A percentile compares a stretch with the other conserved stretches of the same genome.
Conservation (phyloP, 2,329 filamentous ascomycete species). For the Colletotrichum sp. region DNA sequence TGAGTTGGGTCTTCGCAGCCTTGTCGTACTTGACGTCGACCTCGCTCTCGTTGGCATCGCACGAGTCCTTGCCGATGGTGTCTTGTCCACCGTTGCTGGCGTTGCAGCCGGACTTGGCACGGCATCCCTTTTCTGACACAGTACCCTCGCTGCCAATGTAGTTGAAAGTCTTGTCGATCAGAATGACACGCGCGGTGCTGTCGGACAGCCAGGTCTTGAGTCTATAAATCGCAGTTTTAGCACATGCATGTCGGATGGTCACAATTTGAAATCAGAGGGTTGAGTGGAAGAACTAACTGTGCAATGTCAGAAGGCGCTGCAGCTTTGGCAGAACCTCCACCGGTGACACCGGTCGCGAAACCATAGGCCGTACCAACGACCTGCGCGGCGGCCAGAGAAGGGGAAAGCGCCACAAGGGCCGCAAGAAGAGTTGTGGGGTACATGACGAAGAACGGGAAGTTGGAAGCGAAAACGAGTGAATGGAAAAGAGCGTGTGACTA, state of each 20-base stretch:
- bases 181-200: slow-evolving; percentile 53
- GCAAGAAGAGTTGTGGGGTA: background rate
- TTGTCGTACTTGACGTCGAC: slow-evolving; percentile 54
- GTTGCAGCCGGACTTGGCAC: slow-evolving; percentile 52
- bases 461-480: background rate
- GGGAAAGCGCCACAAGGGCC: slow-evolving; percentile 19
- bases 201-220: slow-evolving; percentile 31
- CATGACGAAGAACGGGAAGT: background rate
- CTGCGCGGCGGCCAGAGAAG: slow-evolving; percentile 27
- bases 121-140: slow-evolving; percentile 57
- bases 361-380: slow-evolving; percentile 31
- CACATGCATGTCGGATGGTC: background rate
- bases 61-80: slow-evolving; percentile 26
- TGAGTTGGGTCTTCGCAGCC: slow-evolving; percentile 54
- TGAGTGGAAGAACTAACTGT: background rate
- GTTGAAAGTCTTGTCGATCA: slow-evolving; percentile 61
- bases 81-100: slow-evolving; percentile 19
- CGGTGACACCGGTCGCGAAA: slow-evolving; percentile 24
- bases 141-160: slow-evolving; percentile 62
- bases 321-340: background rate
- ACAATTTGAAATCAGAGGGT: background rate
- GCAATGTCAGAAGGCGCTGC: slow-evolving; percentile 1
- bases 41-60: slow-evolving; percentile 43
- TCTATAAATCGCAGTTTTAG: background rate
- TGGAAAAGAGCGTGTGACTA: background rate